A percentile compares a stretch with the other conserved stretches of the same genome.
Evolutionary conservation across 75 land plant genomes (phyloP).

Genomic region (Azolla pinnata): DNA sequence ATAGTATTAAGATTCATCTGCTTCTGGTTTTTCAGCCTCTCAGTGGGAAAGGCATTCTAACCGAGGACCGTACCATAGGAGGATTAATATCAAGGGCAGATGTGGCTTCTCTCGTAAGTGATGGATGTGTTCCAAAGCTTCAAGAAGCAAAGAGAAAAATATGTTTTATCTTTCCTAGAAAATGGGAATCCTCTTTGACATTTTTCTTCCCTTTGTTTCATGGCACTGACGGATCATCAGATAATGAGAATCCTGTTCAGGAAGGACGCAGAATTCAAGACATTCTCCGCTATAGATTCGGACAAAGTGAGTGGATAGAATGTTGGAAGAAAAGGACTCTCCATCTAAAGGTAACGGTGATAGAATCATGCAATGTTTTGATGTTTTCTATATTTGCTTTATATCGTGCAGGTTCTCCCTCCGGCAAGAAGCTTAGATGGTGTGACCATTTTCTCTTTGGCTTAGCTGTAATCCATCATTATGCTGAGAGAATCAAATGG

Average conservation of each 20-base stretch:
- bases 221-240: too few species aligned
- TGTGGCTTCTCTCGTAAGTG: constrained; percentile 42
- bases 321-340: background rate
- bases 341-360: background rate
- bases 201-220: too few species aligned
- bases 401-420: background rate
- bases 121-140: too few species aligned
- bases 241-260: constrained; percentile 30
- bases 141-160: too few species aligned
- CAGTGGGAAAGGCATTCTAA: constrained; percentile 37
- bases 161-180: too few species aligned
- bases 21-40: constrained; percentile 33
- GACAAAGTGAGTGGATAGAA: constrained; percentile 22
- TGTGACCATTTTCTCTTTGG: background rate
- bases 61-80: constrained; percentile 26
- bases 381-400: constrained; percentile 1
- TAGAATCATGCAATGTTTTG: background rate
- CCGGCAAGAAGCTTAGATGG: constrained; percentile 9
- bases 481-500: too few species aligned
- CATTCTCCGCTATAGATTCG: constrained; percentile 34
- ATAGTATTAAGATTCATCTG: too few species aligned
- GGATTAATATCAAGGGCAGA: constrained; percentile 39
- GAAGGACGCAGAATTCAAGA: constrained; percentile 31
- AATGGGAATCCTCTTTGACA: too few species aligned
- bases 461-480: background rate